Conservation (phyloP, 805 yeast species). For the Metschnikowia anglica region DNA sequence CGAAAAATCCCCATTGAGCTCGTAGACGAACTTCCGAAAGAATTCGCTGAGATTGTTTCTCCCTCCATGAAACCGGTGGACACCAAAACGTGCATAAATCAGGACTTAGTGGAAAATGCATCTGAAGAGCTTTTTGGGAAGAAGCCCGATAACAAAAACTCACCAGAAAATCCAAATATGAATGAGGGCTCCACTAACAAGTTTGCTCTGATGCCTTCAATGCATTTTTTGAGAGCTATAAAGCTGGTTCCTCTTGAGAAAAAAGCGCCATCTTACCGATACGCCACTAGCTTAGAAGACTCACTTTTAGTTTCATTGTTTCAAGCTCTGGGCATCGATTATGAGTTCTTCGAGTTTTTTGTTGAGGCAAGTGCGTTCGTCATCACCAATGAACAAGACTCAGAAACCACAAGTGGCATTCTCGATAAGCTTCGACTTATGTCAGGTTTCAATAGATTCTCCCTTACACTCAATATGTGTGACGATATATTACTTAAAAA, state of each 20-base stretch:
- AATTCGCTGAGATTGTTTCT: conserved; percentile 12
- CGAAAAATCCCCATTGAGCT: conserved; percentile 35
- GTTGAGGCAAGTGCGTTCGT: conserved; percentile 39
- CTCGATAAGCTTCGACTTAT: conserved; percentile 10
- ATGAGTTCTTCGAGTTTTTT: conserved; percentile 47
- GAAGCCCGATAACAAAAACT: neutral
- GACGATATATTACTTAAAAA: conserved; percentile 20
- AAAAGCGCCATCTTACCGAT: conserved; percentile 34
- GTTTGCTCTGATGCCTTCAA: conserved; percentile 25
- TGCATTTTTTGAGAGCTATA: conserved; percentile 29
- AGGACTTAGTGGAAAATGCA: conserved; percentile 4
- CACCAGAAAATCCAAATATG: neutral
- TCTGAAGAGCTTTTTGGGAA: conserved; percentile 16
- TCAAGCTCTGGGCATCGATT: conserved; percentile 47
- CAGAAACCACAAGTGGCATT: conserved; percentile 8
- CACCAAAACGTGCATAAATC: neutral
- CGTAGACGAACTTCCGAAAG: conserved; percentile 45
- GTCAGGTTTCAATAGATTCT: conserved; percentile 27
- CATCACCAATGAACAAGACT: neutral
- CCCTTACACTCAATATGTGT: conserved; percentile 36
- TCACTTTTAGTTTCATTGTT: conserved; percentile 33
- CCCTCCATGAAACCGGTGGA: neutral
- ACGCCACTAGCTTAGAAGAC: conserved; percentile 33
- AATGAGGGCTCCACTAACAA: conserved; percentile 1
- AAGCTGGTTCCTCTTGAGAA: conserved; percentile 26